Evolutionary conservation across 345 rosid species (phyloP), one percentile per base, ranked within the genome.

Genomic region (Mangifera indica): DNA sequence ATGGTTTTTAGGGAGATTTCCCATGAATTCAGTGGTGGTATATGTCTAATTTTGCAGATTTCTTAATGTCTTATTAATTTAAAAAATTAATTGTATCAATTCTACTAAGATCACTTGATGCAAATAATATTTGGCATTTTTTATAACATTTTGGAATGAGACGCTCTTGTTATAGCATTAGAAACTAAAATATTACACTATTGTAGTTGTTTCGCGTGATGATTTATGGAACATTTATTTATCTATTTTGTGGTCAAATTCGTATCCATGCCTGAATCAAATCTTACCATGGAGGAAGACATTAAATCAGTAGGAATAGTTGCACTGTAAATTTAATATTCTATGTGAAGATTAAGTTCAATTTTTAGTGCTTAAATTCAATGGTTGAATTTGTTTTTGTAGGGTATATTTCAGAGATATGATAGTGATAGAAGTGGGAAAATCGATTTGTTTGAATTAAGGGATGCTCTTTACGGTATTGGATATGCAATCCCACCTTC

Each of bases 391-490:
- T 63, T 42, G 15, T 26, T 18, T 18, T 59, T 80, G 76, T 71
- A 91, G 91, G 81, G 61, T 10, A 86, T 85, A 71, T 91, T 85
- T 72, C 85, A 81, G 71, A 87, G 89, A 82, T 87, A 77, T n/a
- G 93, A 91, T 61, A 81, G 80, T 69, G 93, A 91, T 66, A 84
- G 84, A 77, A 89, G 86, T 37, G 90, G 90, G 20, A 91, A 74
- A 74, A 86, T 89, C 18, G 85, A 87, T 78, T 15, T 79, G 44
- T 72, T 68, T 64, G 90, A 89, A 74, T 78, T 87, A 44, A 84
- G 86, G 78, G 89, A 89, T 71, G 87, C 90, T 66, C 79, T 91
- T 18, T 86, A 79, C 68, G 79, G 91, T 18, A 73, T 89, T 13
- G 91, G 93, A 18, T 82, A 81, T 69, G 82, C 82, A 63, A 67